Evolutionary conservation across 2,329 filamentous ascomycete species (phyloP).

Genomic region (Graphilbum ipis-grandicollis): DNA sequence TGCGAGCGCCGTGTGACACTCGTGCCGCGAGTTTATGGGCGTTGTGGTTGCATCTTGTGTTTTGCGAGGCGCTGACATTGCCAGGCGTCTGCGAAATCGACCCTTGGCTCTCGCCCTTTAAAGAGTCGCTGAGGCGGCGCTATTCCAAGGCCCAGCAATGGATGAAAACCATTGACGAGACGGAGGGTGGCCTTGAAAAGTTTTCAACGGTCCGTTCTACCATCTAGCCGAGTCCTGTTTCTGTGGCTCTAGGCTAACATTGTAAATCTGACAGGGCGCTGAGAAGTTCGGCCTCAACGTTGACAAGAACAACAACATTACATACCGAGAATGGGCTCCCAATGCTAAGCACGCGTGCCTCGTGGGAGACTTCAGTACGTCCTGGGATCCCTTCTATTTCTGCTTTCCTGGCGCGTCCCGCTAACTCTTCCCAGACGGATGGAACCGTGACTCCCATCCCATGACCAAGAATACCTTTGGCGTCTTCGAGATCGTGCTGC

Average conservation of each 20-base stretch:
- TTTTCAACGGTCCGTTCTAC: slow-evolving; percentile 54
- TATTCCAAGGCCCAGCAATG: slow-evolving; percentile 69
- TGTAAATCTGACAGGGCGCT: slow-evolving; percentile 42
- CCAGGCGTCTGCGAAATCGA: slow-evolving; percentile 75
- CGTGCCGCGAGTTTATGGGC: too few relatives aligned
- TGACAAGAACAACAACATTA: slow-evolving; percentile 64
- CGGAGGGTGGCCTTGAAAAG: slow-evolving; percentile 78
- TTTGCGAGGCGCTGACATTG: neutral
- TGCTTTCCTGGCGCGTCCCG: neutral
- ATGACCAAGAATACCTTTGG: slow-evolving; percentile 81
- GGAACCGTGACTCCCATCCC: slow-evolving; percentile 66
- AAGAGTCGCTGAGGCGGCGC: slow-evolving; percentile 56
- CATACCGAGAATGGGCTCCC: slow-evolving; percentile 92
- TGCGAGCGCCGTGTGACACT: too few relatives aligned
- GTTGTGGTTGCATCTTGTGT: too few relatives aligned
- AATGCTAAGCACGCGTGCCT: slow-evolving; percentile 73
- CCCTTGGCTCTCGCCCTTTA: slow-evolving; percentile 77
- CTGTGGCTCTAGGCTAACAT: too few relatives aligned
- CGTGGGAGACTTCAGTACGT: slow-evolving; percentile 83
- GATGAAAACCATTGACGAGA: slow-evolving; percentile 68
- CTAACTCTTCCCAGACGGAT: slow-evolving; percentile 42
- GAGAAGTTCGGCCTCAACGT: slow-evolving; percentile 80
- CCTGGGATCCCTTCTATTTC: neutral
- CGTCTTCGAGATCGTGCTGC: slow-evolving; percentile 68
- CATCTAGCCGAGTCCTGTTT: too few relatives aligned